Conservation (phyloP, 73 alveolate species). For the Diophrys sp. region DNA sequence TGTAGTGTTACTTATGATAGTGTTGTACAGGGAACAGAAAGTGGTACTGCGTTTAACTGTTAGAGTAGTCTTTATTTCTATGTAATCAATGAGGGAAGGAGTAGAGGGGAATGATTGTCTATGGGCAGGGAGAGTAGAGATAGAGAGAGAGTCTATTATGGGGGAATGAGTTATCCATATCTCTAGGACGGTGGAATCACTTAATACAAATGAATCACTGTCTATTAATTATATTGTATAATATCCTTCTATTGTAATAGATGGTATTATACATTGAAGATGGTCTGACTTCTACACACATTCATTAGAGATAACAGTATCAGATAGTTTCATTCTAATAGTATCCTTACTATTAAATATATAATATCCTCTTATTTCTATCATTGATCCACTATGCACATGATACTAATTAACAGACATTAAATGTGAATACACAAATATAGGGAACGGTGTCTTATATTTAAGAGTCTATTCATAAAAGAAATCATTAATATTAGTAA, state of each 20-base stretch:
- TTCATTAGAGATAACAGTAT: not conserved
- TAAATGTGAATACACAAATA: not conserved
- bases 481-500: not conserved
- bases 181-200: not conserved
- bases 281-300: not conserved
- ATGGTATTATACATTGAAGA: not conserved
- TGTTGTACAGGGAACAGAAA: no score
- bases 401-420: not conserved
- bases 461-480: not conserved
- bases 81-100: not conserved
- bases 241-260: not conserved
- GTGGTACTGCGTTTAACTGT: not conserved
- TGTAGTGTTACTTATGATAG: not conserved
- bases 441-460: not conserved
- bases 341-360: not conserved
- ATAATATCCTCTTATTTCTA: not conserved
- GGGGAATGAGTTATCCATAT: not conserved
- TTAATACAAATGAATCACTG: not conserved
- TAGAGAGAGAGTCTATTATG: not conserved
- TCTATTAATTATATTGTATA: not conserved
- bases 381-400: not conserved
- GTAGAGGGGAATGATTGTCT: not conserved
- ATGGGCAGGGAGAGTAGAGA: not conserved
- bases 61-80: not conserved
- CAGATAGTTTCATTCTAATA: not conserved